Evolutionary conservation across 2,329 filamentous ascomycete species (phyloP), one percentile per base, ranked within the genome.

Genomic region (Pyricularia grisea): DNA sequence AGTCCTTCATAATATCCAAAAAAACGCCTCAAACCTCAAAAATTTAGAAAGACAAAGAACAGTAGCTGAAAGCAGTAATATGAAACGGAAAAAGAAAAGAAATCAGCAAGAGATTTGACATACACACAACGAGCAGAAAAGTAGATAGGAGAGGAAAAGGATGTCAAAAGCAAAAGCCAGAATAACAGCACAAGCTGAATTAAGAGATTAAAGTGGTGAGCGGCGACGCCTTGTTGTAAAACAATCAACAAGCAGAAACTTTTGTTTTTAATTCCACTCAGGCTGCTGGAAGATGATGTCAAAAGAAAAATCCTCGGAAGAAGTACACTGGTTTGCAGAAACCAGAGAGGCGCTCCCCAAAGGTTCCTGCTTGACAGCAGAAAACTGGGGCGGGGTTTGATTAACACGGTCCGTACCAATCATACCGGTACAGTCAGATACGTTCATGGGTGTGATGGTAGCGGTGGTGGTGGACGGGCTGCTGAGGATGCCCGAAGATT

Each of bases 401-500:
- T n/a, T 20, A n/a, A 55, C 20, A 5, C 20, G 17, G 42, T 55
- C 42, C 42, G 42, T n/a, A 55, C 20, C 20, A 9, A 7, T 50
- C 42, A 50, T 9, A n/a, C 42, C 7, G 42, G 42, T 55, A n/a
- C 17, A 55, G 42, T 55, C 42, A 1, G 42, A 55, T 55, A n/a
- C 42, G 42, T 67, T 72, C 64, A 67, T 67, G 5, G 73, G 73
- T 6, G 73, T 76, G 67, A 76, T 68, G 20, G 74, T 75, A 4
- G 72, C 72, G 3, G 71, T 72, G 7, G 58, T 61, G 23, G 75
- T 74, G 1, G 74, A 75, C 0, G 75, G 73, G 31, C 74, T 75
- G 14, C 71, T 72, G 69, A 63, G 61, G 30, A 65, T 14, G 2
- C 36, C 25, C 72, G 71, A 12, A 25, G 33, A 17, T 5, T 68